Percentiles rank a stretch among this genome's conserved stretches.
phyloP scores from a whole-genome alignment of 495 filamentous ascomycete species.

The Talaromyces trachyspermus region DNA sequence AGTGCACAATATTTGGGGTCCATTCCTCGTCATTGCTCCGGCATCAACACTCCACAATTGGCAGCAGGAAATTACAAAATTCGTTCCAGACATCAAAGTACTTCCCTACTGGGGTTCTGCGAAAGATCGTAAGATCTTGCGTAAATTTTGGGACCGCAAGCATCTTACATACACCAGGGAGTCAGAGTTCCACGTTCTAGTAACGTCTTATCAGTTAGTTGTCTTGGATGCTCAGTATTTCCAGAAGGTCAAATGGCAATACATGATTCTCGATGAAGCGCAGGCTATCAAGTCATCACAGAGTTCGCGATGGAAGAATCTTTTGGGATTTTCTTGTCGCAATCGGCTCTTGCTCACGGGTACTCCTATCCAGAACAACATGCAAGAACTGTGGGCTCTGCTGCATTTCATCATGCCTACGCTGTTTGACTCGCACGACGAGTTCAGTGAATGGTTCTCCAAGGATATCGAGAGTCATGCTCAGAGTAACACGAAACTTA shows the following conservation, averaged over 20 bases:
- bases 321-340: conserved; percentile 90
- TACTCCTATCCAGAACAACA: conserved; percentile 99
- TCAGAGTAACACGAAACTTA: conserved; percentile 96
- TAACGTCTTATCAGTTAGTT: conserved; percentile 96
- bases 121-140: conserved; percentile 87
- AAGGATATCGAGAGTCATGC: conserved; percentile 99
- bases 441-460: conserved; percentile 99
- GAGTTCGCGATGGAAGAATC: conserved; percentile 92
- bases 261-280: conserved; percentile 98
- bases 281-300: conserved; percentile 98
- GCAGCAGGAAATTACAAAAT: conserved; percentile 94
- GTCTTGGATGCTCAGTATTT: conserved; percentile 94
- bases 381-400: conserved; percentile 98
- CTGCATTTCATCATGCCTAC: conserved; percentile 99
- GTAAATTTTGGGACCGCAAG: conserved; percentile 99
- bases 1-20: conserved; percentile 95
- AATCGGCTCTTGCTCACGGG: conserved; percentile 92
- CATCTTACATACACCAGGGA: conserved; percentile 91
- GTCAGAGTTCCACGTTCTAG: conserved; percentile 87
- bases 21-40: conserved; percentile 93
- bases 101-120: conserved; percentile 96
- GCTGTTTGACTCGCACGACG: conserved; percentile 95
- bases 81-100: conserved; percentile 89
- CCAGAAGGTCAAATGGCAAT: conserved; percentile 98
- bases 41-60: conserved; percentile 97